phyloP scores from a whole-genome alignment of 805 yeast species.

The Schizosaccharomyces cryophilus region DNA sequence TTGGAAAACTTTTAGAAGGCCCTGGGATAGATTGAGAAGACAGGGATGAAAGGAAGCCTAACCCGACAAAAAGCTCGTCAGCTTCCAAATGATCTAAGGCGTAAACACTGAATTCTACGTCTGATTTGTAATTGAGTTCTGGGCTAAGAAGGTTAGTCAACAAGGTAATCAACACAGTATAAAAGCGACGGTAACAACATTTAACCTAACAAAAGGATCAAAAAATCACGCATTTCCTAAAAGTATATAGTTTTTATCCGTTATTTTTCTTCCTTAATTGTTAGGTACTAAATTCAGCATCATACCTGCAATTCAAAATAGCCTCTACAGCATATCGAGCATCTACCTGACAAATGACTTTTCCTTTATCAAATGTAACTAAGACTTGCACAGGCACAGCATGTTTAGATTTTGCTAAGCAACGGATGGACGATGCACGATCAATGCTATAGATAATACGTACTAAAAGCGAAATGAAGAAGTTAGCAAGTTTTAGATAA shows the following conservation, averaged over 20 bases:
- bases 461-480: not conserved
- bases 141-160: not conserved
- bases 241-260: too few species aligned
- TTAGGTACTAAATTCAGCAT: too few species aligned
- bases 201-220: too few species aligned
- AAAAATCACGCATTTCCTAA: too few species aligned
- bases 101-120: not conserved
- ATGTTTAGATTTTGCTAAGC: not conserved
- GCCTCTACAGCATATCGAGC: not conserved
- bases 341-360: not conserved
- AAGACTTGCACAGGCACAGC: not conserved
- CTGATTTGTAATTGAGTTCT: not conserved
- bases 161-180: too few species aligned
- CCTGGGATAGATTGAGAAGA: not conserved
- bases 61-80: not conserved
- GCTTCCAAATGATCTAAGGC: not conserved
- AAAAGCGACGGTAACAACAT: too few species aligned
- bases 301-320: not conserved
- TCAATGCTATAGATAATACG: not conserved
- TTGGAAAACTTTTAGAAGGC: not conserved
- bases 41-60: not conserved
- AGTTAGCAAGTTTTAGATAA: too few species aligned
- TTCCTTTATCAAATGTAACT: not conserved
- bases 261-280: too few species aligned
- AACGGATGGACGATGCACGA: not conserved